phyloP scores from a whole-genome alignment of 768 basidiomycete species.

The Lepiota subincarnata region DNA sequence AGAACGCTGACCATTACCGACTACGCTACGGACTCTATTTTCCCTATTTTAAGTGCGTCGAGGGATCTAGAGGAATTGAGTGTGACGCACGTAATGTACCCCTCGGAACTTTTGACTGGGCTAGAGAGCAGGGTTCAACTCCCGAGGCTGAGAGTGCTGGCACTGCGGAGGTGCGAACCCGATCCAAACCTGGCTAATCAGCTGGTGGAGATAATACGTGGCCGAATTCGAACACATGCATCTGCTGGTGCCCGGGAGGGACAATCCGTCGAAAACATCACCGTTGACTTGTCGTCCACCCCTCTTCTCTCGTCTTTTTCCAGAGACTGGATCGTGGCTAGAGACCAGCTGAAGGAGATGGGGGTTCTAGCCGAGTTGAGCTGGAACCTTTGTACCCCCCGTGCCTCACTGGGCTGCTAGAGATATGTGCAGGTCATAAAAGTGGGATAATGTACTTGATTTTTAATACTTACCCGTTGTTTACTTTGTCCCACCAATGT shows the following conservation, averaged over 20 bases:
- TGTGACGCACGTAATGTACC: constrained; percentile 1
- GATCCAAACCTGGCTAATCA: neutral
- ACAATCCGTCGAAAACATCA: neutral
- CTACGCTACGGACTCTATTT: constrained; percentile 1
- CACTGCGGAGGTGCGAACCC: neutral
- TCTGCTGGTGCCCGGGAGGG: too few relatives aligned
- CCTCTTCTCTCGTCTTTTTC: neutral
- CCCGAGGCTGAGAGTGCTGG: neutral
- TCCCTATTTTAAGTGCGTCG: neutral
- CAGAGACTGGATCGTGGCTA: neutral
- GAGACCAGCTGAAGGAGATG: neutral
- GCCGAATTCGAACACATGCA: neutral
- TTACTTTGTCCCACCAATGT: too few relatives aligned
- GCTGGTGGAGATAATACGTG: neutral
- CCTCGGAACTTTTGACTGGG: constrained; percentile 3
- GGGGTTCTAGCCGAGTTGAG: neutral
- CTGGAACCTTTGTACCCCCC: neutral
- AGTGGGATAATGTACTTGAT: too few relatives aligned
- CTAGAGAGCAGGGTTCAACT: neutral
- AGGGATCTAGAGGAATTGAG: constrained; percentile 1
- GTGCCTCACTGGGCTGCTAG: neutral
- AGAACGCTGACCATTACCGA: constrained; percentile 1
- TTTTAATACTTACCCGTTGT: too few relatives aligned
- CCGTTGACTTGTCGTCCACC: neutral
- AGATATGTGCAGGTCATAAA: too few relatives aligned